phyloP scores from a whole-genome alignment of 371 early-diverging fungal genomes.

The Dinochytrium kinnereticum region DNA sequence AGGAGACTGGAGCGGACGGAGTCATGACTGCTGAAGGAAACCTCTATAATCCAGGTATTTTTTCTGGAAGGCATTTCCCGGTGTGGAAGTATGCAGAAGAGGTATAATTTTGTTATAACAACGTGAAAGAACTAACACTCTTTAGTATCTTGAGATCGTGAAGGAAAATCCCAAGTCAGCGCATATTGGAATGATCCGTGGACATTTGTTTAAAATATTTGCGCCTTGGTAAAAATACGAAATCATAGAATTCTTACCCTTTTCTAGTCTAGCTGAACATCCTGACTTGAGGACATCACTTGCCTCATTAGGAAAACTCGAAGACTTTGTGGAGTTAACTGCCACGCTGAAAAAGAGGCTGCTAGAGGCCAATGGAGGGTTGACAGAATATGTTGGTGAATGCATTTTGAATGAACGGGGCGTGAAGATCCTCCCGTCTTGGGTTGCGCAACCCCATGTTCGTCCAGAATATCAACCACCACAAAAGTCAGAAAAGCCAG shows the following conservation, averaged over 20 bases:
- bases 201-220: slow-evolving; percentile 95
- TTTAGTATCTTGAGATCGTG: slow-evolving; percentile 79
- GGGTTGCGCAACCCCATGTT: slow-evolving; percentile 77
- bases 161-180: slow-evolving; percentile 60
- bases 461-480: slow-evolving; percentile 54
- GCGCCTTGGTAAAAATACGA: slow-evolving; percentile 53
- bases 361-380: slow-evolving; percentile 48
- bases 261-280: slow-evolving; percentile 67
- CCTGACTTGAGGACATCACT: slow-evolving; percentile 79
- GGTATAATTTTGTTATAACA: slow-evolving; percentile 33
- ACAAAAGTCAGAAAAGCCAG: background rate
- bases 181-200: slow-evolving; percentile 70
- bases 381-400: slow-evolving; percentile 32
- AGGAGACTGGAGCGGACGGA: slow-evolving; percentile 90
- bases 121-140: slow-evolving; percentile 17
- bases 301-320: slow-evolving; percentile 64
- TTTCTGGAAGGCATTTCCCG: slow-evolving; percentile 66
- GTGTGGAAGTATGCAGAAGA: slow-evolving; percentile 83
- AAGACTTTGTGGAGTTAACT: slow-evolving; percentile 65
- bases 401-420: slow-evolving; percentile 65
- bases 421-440: slow-evolving; percentile 70
- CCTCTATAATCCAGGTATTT: slow-evolving; percentile 92
- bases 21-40: slow-evolving; percentile 95
- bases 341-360: slow-evolving; percentile 68
- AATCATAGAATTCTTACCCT: background rate